These are phyloP conservation scores for Exobasidium cylindrosporum DNA, from an alignment of 1,284 basidiomycete genomes.

Conservation along the genomic window DNA sequence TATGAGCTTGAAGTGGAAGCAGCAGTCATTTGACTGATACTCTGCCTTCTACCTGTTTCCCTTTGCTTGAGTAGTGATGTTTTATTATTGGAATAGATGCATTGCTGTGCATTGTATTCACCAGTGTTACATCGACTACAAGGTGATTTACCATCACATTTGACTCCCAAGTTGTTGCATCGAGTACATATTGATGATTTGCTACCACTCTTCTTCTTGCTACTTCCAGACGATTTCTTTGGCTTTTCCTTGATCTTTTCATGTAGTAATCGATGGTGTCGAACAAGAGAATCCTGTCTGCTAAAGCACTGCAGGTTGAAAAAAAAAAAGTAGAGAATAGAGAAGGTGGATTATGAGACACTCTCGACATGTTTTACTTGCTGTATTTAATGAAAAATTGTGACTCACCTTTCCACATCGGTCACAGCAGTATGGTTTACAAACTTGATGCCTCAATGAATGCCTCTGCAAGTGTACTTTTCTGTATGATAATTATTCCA, in stretches of 20 bases:
- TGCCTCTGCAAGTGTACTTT: conserved; percentile 15
- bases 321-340: not conserved
- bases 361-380: not conserved
- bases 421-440: conserved; percentile 14
- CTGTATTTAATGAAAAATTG: not conserved
- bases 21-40: conserved; percentile 4
- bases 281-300: conserved; percentile 15
- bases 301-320: conserved; percentile 11
- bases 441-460: conserved; percentile 9
- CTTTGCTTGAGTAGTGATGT: not conserved
- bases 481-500: conserved; percentile 6
- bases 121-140: conserved; percentile 9
- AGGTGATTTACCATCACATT: conserved; percentile 16
- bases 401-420: conserved; percentile 12
- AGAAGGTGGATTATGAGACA: not conserved
- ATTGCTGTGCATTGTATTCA: not conserved
- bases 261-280: conserved; percentile 14
- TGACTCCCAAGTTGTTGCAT: conserved; percentile 6
- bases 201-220: not conserved
- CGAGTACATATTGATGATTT: not conserved
- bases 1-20: not conserved
- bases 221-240: not conserved
- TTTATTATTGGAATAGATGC: not conserved
- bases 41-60: not conserved
- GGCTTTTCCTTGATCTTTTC: conserved; percentile 4